Evolutionary conservation across 805 yeast genomes (phyloP).

Genomic region (Candida dendrica): DNA sequence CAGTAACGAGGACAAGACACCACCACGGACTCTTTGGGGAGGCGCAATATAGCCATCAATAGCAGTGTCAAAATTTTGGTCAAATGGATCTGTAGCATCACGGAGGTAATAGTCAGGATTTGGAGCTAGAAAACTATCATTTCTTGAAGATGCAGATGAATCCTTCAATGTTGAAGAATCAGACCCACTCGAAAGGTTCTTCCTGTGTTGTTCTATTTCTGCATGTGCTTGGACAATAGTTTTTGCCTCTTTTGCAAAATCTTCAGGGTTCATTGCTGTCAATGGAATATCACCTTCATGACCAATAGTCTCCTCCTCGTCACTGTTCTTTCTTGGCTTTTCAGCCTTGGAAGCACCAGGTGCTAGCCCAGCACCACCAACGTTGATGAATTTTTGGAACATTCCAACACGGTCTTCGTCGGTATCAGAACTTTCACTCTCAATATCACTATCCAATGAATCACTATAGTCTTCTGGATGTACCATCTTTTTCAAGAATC

Average conservation of each 20-base stretch:
- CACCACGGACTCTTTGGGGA: constrained; percentile 68
- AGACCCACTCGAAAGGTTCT: constrained; percentile 4
- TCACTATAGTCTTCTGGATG: constrained; percentile 3
- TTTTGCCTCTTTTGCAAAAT: constrained; percentile 45
- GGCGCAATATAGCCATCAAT: constrained; percentile 44
- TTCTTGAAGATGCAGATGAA: constrained; percentile 11
- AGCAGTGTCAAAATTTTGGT: constrained; percentile 22
- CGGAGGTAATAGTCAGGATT: constrained; percentile 39
- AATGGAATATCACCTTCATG: constrained; percentile 34
- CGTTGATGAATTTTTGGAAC: constrained; percentile 22
- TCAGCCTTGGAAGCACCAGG: constrained; percentile 26
- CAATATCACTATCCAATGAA: neutral
- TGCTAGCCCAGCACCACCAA: constrained; percentile 26
- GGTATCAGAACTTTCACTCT: constrained; percentile 4
- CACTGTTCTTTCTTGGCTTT: constrained; percentile 3
- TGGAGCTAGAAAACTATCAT: constrained; percentile 23
- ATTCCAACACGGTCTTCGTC: constrained; percentile 19
- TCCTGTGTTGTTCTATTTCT: constrained; percentile 1
- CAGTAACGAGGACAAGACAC: constrained; percentile 75
- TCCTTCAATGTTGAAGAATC: constrained; percentile 18
- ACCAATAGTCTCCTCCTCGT: constrained; percentile 30
- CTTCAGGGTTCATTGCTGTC: constrained; percentile 33
- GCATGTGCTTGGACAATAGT: constrained; percentile 46
- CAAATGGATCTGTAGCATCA: constrained; percentile 18
- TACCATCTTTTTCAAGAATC: constrained; percentile 13